phyloP scores from a whole-genome alignment of 768 basidiomycete species.

The Grammothele lineata region DNA sequence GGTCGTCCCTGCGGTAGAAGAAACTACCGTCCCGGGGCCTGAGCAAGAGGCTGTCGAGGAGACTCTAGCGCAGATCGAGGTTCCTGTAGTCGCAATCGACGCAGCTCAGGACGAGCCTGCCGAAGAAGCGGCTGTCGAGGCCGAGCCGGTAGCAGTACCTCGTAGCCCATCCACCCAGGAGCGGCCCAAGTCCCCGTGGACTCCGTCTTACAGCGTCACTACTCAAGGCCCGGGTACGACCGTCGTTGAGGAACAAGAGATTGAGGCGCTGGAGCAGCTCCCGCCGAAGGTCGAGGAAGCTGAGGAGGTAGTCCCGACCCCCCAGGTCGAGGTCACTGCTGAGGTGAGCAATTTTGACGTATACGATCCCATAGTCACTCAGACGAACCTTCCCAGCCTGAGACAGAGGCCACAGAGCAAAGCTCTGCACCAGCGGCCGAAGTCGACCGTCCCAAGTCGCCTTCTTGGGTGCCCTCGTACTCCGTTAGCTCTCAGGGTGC shows the following conservation, averaged over 20 bases:
- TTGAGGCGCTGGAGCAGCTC: slow-evolving; percentile 19
- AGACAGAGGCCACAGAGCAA: slow-evolving; percentile 8
- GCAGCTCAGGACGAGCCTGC: slow-evolving; percentile 7
- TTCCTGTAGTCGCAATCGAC: slow-evolving; percentile 7
- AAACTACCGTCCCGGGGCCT: background rate
- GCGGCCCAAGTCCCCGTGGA: slow-evolving; percentile 48
- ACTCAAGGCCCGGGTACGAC: slow-evolving; percentile 34
- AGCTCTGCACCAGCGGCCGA: background rate
- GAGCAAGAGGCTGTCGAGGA: background rate
- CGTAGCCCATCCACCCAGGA: slow-evolving; percentile 22
- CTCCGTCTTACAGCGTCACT: slow-evolving; percentile 49
- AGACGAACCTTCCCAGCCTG: no score
- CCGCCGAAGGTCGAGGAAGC: slow-evolving; percentile 12
- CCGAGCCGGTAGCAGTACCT: slow-evolving; percentile 1
- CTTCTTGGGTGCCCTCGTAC: slow-evolving; percentile 45
- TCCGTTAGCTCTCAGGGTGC: slow-evolving; percentile 41
- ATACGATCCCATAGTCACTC: background rate
- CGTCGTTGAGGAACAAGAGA: slow-evolving; percentile 11
- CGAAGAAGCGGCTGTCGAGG: background rate
- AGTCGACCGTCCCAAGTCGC: slow-evolving; percentile 37
- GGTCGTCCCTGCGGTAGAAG: no score
- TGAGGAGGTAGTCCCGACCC: background rate
- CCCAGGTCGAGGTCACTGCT: slow-evolving; percentile 10
- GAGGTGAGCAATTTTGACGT: no score
- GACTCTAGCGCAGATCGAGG: background rate